Evolutionary conservation across 805 yeast genomes (phyloP).

Genomic region (Ogataea naganishii): DNA sequence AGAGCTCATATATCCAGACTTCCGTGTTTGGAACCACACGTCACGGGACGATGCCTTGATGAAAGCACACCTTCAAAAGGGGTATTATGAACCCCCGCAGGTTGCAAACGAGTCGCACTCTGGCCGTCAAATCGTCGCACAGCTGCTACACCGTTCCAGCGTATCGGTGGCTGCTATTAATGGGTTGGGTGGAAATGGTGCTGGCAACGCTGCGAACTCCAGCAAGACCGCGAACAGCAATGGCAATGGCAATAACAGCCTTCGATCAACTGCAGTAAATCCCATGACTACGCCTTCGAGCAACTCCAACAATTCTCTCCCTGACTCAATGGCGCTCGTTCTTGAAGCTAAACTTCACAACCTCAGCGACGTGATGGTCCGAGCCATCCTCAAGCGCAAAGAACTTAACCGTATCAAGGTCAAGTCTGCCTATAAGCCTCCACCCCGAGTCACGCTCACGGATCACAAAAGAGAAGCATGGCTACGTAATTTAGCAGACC

Average conservation of each 20-base stretch:
- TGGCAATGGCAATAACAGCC: background rate
- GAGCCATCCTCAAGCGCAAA: constrained; percentile 39
- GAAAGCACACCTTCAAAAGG: constrained; percentile 55
- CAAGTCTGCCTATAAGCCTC: constrained; percentile 60
- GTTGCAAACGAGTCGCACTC: constrained; percentile 63
- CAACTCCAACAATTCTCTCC: too few relatives aligned
- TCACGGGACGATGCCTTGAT: constrained; percentile 45
- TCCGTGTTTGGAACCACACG: constrained; percentile 59
- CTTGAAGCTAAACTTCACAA: constrained; percentile 24
- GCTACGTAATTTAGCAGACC: constrained; percentile 72
- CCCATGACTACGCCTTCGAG: too few relatives aligned
- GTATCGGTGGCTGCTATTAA: constrained; percentile 1
- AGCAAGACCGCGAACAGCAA: constrained; percentile 21
- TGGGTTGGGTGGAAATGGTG: constrained; percentile 6
- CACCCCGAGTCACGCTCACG: constrained; percentile 85
- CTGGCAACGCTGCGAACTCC: constrained; percentile 5
- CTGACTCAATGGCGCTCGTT: background rate
- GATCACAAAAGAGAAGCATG: constrained; percentile 80
- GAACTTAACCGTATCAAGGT: constrained; percentile 35
- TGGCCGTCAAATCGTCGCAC: constrained; percentile 49
- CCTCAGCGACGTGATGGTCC: constrained; percentile 40
- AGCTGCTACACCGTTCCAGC: constrained; percentile 14
- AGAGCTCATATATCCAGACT: constrained; percentile 52
- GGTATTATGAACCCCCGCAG: constrained; percentile 54
- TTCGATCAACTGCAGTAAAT: constrained; percentile 6